These are phyloP conservation scores for Apophysomyces sp. DNA, from an alignment of 371 early-diverging fungal species.

Conservation along the genomic window DNA sequence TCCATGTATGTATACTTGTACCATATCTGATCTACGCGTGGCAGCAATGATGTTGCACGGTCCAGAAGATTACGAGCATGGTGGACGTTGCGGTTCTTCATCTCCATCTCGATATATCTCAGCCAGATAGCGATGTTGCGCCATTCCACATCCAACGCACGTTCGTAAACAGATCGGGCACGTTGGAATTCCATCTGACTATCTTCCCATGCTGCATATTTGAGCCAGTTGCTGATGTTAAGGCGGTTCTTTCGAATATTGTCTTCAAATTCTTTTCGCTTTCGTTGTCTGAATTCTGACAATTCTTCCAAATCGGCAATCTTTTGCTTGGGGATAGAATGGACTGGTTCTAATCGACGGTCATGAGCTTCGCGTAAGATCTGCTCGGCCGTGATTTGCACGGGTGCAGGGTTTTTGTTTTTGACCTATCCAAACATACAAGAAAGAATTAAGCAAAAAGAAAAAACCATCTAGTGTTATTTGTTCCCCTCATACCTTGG, in stretches of 20 bases:
- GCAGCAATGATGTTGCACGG: slow-evolving; percentile 86
- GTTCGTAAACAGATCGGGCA: slow-evolving; percentile 90
- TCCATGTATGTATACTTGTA: slow-evolving; percentile 98
- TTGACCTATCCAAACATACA: slow-evolving; percentile 72
- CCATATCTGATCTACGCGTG: slow-evolving; percentile 96
- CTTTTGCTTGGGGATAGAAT: slow-evolving; percentile 83
- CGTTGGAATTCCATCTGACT: slow-evolving; percentile 81
- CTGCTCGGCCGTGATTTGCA: slow-evolving; percentile 99
- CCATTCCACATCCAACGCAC: slow-evolving; percentile 89
- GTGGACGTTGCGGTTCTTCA: slow-evolving; percentile 91
- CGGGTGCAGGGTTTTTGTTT: slow-evolving; percentile 95
- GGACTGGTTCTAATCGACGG: slow-evolving; percentile 73
- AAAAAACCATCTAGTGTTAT: neutral
- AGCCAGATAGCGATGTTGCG: slow-evolving; percentile 87
- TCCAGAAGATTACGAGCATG: slow-evolving; percentile 94
- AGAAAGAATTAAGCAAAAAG: neutral
- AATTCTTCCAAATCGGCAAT: slow-evolving; percentile 93
- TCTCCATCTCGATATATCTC: slow-evolving; percentile 96
- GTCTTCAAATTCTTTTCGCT: slow-evolving; percentile 95
- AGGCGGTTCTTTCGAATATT: slow-evolving; percentile 81
- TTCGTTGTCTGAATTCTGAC: slow-evolving; percentile 82
- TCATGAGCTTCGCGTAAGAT: slow-evolving; percentile 94
- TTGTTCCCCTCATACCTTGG: slow-evolving; percentile 35
- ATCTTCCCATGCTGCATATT: slow-evolving; percentile 97
- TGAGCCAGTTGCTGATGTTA: slow-evolving; percentile 89